Evolutionary conservation across 129 eudicot species (phyloP), one percentile per base, ranked within the genome.

Genomic region (Lonicera japonica): DNA sequence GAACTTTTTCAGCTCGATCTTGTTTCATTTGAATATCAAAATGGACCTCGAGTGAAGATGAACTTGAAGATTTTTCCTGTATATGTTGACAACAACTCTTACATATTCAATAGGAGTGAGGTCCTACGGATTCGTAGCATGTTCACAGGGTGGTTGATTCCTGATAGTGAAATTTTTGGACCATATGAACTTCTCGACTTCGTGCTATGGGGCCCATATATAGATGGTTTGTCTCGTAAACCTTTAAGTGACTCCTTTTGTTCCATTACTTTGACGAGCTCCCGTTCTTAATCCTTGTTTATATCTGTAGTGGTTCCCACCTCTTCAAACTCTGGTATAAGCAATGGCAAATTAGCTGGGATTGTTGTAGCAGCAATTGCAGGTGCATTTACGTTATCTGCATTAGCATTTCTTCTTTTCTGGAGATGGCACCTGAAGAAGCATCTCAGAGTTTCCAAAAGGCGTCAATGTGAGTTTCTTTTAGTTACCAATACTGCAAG

Each of bases 321-420:
- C 7, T 38, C 81, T 13, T 84, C 95, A 56, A 59, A 83, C 18
- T 79, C 94, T 61, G 85, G 94, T 58, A 19, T 91, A 75, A 87
- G 95, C 86, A 84, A 73, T 75, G 96, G 96, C 25, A 90, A 86
- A 24, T 11, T 91, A n/a, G 97, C 82, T 45, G 95, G 97, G 62
- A 78, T 87, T 16, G 71, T 84, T 61, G 55, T 84, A 11, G 97
- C 84, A 36, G 79, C 84, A 21, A 64, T 91, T 10, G 79, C 83
- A 21, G 94, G 84, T 61, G 75, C 94, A 50, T 87, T 79, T 43
- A 64, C 79, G 25, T 11, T 87, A 22, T 83, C 97, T n/a, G 90
- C 95, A 0, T 46, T 80, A 39, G 86, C 74, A 1, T 56, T 89
- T 11, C 75, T 90, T 61, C 67, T 77, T 70, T 72, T 90, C 54